Evolutionary conservation across 352 stramenopile species (phyloP).

Genomic region (Pythium biforme): DNA sequence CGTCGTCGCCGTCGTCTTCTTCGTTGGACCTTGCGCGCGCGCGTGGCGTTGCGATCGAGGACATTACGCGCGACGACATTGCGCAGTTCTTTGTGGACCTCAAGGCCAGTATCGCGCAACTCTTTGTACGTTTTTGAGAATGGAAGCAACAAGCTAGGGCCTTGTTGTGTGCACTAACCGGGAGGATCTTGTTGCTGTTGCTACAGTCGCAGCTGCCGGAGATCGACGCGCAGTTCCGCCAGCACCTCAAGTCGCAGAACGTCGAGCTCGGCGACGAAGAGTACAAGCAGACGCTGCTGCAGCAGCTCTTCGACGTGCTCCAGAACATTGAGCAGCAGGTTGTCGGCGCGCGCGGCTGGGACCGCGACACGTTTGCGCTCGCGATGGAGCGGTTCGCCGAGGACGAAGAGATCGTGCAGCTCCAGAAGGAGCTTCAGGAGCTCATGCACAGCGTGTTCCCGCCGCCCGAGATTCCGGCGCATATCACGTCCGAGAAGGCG

Average conservation of each 20-base stretch:
- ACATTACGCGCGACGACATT: conserved; percentile 64
- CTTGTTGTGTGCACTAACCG: neutral
- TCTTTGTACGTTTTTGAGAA: conserved; percentile 53
- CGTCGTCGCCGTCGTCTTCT: conserved; percentile 39
- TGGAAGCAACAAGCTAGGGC: neutral
- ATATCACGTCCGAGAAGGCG: conserved; percentile 68
- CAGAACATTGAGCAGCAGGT: conserved; percentile 64
- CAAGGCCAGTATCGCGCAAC: conserved; percentile 50
- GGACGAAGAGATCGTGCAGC: conserved; percentile 56
- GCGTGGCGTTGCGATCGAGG: conserved; percentile 30
- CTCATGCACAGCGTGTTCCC: conserved; percentile 79
- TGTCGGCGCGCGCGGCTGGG: conserved; percentile 62
- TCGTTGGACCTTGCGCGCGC: neutral
- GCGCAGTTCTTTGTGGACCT: conserved; percentile 74
- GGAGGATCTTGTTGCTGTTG: neutral
- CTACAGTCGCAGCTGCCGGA: conserved; percentile 64
- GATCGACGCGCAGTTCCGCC: conserved; percentile 58
- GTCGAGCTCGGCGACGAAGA: conserved; percentile 62
- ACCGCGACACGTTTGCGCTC: conserved; percentile 50
- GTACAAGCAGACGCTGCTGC: conserved; percentile 70
- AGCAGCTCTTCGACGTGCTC: conserved; percentile 77
- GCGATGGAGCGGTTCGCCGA: conserved; percentile 61
- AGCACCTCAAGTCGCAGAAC: conserved; percentile 71
- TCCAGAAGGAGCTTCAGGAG: conserved; percentile 66
- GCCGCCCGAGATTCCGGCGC: conserved; percentile 53